A percentile compares a stretch with the other conserved stretches of the same genome.
phyloP scores from a whole-genome alignment of 108 stramenopile species.

The Skeletonema menzelii region DNA sequence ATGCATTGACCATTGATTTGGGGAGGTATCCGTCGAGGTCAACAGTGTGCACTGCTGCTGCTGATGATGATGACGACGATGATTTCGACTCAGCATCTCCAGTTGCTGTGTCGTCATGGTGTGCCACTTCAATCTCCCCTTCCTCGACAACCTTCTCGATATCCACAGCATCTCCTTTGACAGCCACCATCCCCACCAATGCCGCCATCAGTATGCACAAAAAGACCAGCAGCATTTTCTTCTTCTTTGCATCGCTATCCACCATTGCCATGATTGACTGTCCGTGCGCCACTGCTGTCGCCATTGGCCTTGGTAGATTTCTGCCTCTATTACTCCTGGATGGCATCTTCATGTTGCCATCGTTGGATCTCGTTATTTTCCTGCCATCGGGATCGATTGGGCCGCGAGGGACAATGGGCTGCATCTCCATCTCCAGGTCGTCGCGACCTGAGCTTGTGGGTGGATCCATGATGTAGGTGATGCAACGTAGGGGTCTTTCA shows the following conservation, averaged over 20 bases:
- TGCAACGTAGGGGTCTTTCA: no score
- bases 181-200: constrained; percentile 14
- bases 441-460: neutral
- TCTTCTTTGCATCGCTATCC: neutral
- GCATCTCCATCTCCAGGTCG: neutral
- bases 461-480: neutral
- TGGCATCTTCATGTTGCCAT: neutral
- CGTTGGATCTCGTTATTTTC: neutral
- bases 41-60: neutral
- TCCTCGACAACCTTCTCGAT: constrained; percentile 13
- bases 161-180: constrained; percentile 15
- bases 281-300: neutral
- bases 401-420: neutral
- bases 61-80: neutral
- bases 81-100: neutral
- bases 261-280: neutral
- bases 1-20: constrained; percentile 6
- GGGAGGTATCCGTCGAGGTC: constrained; percentile 20
- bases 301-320: no score
- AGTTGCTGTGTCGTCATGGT: constrained; percentile 1
- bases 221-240: constrained; percentile 23
- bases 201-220: constrained; percentile 16
- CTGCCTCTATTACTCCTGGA: neutral
- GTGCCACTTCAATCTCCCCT: constrained; percentile 1
- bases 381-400: neutral